Base-by-base conservation (phyloP, 768 basidiomycete genomes). In the Collybiopsis confluens region DNA sequence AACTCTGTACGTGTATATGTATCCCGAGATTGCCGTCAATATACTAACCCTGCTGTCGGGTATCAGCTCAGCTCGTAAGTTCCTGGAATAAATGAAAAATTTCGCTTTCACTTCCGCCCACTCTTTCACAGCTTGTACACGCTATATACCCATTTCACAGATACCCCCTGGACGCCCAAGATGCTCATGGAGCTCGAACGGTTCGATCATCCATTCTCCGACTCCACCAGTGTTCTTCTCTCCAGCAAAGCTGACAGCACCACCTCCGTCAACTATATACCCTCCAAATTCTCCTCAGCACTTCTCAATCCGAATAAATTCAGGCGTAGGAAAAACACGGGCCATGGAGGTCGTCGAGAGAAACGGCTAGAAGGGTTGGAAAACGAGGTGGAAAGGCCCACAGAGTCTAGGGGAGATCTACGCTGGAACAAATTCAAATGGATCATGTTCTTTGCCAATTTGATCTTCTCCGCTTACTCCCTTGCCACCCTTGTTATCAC, bases 351-450 rank as follows among this genome's bases (percentile, higher is more conserved):
- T 41, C 64, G 65, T 24, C 72, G 70, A 67, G 73, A 74, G 45
- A 66, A 68, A 27, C 70, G 71, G 52, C 69, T 68, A 55, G 64
- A 62, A 9, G 30, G 8, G 27, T 40, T 38, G 20, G 41, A 42
- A 10, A 26, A 41, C 8, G 30, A 50, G 27, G 21, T 23, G 15
- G 24, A 28, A 45, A 8, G 15, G n/a, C n/a, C n/a, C n/a, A n/a
- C n/a, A n/a, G n/a, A 60, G 68, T 65, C 33, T 52, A 47, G 45
- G 70, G n/a, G n/a, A n/a, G n/a, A 70, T 56, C 68, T 88, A 54
- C 72, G 83, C 15, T 94, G 91, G 91, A 92, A 83, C 63, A 79
- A 74, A 57, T 93, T 92, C 78, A 93, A 94, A 66, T 92, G 89
- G 89, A 70, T 77, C 10, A 66, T 93, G 3, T 86, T 92, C 66